Percentiles rank a stretch among this genome's conserved stretches.
Evolutionary conservation across 257 asterid species (phyloP).

Genomic region (Solanum virginianum): DNA sequence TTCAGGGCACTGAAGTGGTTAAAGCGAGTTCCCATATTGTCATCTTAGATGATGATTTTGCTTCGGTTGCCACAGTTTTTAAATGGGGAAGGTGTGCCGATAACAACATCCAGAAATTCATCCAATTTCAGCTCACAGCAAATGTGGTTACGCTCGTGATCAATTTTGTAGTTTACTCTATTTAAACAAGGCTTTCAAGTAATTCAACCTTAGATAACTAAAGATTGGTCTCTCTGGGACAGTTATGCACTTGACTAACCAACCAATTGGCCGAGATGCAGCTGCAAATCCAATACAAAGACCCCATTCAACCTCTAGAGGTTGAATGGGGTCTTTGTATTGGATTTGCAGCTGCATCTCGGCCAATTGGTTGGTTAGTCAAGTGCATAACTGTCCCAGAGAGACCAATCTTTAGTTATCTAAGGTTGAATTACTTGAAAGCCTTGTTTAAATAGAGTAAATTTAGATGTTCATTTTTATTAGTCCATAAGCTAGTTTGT

Average conservation of each 20-base stretch:
- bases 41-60: conserved; percentile 53
- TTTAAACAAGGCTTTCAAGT: neutral
- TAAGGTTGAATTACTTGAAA: neutral
- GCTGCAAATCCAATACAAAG: conserved; percentile 21
- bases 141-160: conserved; percentile 41
- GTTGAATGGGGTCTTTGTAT: conserved; percentile 26
- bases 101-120: conserved; percentile 59
- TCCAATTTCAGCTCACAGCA: conserved; percentile 58
- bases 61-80: conserved; percentile 46
- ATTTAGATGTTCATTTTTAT: too few species aligned
- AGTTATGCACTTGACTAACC: conserved; percentile 22
- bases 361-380: conserved; percentile 29
- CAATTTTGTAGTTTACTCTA: conserved; percentile 44
- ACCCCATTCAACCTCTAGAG: too few species aligned
- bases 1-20: conserved; percentile 62
- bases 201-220: neutral
- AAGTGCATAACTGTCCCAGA: conserved; percentile 24
- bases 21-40: conserved; percentile 64
- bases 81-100: conserved; percentile 44
- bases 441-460: neutral
- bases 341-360: conserved; percentile 18
- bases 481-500: too few species aligned
- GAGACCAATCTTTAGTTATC: conserved; percentile 9
- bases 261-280: conserved; percentile 24
- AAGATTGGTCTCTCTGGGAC: conserved; percentile 19